Conservation (phyloP, 306 rosid genomes). For the Pueraria montana region DNA sequence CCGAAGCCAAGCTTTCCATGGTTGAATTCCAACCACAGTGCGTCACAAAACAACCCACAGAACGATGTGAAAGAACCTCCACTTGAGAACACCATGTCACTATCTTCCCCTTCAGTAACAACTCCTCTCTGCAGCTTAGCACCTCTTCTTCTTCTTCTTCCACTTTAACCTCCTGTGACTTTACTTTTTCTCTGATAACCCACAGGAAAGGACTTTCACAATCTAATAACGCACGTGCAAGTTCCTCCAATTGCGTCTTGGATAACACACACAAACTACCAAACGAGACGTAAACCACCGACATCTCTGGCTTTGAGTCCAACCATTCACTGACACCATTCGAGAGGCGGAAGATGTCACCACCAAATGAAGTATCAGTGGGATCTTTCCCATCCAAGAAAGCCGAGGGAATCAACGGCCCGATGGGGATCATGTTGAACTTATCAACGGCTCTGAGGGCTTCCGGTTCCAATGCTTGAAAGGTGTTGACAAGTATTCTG, state of each 20-base stretch:
- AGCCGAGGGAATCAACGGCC: slow-evolving; percentile 68
- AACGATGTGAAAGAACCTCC: slow-evolving; percentile 60
- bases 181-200: slow-evolving; percentile 53
- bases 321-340: slow-evolving; percentile 63
- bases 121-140: slow-evolving; percentile 38
- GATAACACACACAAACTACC: slow-evolving; percentile 57
- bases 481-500: slow-evolving; percentile 51
- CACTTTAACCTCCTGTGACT: not conserved
- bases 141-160: not conserved
- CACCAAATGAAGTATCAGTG: slow-evolving; percentile 49
- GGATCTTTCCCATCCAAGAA: slow-evolving; percentile 24
- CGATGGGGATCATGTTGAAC: slow-evolving; percentile 52
- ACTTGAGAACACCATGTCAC: slow-evolving; percentile 68
- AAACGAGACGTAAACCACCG: slow-evolving; percentile 68
- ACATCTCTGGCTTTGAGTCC: slow-evolving; percentile 47
- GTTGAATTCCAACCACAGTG: slow-evolving; percentile 75
- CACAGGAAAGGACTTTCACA: slow-evolving; percentile 63
- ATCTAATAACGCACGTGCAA: slow-evolving; percentile 63
- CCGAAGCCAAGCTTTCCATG: slow-evolving; percentile 56
- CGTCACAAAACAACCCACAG: slow-evolving; percentile 60
- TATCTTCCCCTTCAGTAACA: slow-evolving; percentile 56
- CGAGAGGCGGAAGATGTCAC: slow-evolving; percentile 14
- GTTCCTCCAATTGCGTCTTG: slow-evolving; percentile 63
- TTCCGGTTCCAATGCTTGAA: slow-evolving; percentile 56
- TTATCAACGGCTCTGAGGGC: slow-evolving; percentile 37